phyloP scores from a whole-genome alignment of 2,329 filamentous ascomycete genomes.

The Daldinia eschscholtzii region DNA sequence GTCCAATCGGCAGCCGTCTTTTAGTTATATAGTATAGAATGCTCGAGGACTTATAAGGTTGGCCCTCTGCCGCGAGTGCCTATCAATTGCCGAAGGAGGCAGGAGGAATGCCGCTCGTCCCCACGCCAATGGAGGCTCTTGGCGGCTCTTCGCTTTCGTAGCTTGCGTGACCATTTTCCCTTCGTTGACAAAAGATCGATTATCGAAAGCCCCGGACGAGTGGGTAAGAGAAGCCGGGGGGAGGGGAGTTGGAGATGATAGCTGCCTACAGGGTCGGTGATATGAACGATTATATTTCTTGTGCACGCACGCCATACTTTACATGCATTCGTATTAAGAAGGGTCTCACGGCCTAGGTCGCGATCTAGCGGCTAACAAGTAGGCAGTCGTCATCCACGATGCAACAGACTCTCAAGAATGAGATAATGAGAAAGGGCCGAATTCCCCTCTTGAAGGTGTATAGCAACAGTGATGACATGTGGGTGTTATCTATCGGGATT shows the following conservation, averaged over 20 bases:
- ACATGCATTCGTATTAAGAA: slow-evolving; percentile 28
- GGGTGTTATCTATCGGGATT: slow-evolving; percentile 25
- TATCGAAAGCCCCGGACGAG: slow-evolving; percentile 18
- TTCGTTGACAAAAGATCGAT: slow-evolving; percentile 16
- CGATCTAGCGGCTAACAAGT: slow-evolving; percentile 1
- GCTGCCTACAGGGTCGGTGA: slow-evolving; percentile 18
- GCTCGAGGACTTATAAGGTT: slow-evolving; percentile 32
- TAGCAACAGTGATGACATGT: slow-evolving; percentile 15
- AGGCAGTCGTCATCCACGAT: slow-evolving; percentile 16
- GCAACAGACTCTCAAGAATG: slow-evolving; percentile 18
- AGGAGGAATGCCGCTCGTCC: slow-evolving; percentile 34
- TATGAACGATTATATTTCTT: slow-evolving; percentile 20
- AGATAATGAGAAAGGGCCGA: slow-evolving; percentile 36
- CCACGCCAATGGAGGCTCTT: slow-evolving; percentile 42
- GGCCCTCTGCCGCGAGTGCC: slow-evolving; percentile 27
- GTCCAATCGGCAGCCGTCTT: slow-evolving; percentile 29
- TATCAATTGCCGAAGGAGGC: slow-evolving; percentile 45
- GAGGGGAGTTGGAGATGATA: slow-evolving; percentile 13
- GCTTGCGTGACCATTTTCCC: slow-evolving; percentile 15
- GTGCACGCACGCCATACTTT: slow-evolving; percentile 29
- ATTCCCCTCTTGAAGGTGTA: slow-evolving; percentile 21
- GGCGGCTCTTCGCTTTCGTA: slow-evolving; percentile 26
- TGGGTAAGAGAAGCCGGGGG: slow-evolving; percentile 14
- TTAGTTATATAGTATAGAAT: slow-evolving; percentile 30
- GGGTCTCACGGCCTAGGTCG: slow-evolving; percentile 6